Conservation (phyloP, 805 yeast species). For the Candida pini region DNA sequence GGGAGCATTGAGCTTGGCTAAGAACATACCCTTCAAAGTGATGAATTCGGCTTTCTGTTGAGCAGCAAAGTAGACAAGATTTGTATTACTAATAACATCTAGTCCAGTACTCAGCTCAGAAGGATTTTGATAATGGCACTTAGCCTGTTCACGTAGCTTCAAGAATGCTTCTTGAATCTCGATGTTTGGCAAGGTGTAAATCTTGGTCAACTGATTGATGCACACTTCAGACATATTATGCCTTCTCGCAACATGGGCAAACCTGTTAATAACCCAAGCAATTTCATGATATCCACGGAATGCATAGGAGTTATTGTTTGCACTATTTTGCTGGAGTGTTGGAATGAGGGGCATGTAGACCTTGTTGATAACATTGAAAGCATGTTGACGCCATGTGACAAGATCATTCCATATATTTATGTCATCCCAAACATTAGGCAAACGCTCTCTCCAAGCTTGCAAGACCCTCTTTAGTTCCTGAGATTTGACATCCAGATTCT, state of each 20-base stretch:
- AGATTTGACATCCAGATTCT: conserved; percentile 84
- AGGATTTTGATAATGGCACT: conserved; percentile 91
- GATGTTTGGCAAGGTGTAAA: conserved; percentile 92
- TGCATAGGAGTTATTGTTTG: conserved; percentile 84
- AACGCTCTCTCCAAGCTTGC: conserved; percentile 96
- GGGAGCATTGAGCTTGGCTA: conserved; percentile 81
- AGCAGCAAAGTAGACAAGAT: conserved; percentile 91
- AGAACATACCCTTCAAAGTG: conserved; percentile 96
- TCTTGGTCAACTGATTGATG: conserved; percentile 84
- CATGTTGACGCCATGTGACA: conserved; percentile 98
- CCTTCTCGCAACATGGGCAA: conserved; percentile 97
- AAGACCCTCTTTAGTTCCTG: conserved; percentile 92
- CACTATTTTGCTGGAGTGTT: conserved; percentile 65
- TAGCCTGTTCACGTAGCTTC: conserved; percentile 94
- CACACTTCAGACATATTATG: conserved; percentile 98
- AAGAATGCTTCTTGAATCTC: conserved; percentile 98
- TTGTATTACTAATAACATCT: conserved; percentile 95
- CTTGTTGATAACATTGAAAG: conserved; percentile 91
- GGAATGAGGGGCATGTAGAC: conserved; percentile 92
- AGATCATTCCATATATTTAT: conserved; percentile 96
- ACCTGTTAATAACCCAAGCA: conserved; percentile 97
- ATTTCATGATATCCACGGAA: conserved; percentile 97
- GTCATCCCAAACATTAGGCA: conserved; percentile 97
- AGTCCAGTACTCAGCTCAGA: conserved; percentile 90
- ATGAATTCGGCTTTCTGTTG: conserved; percentile 98